Conservation (phyloP, 2,329 filamentous ascomycete genomes). For the Claviceps humidiphila region DNA sequence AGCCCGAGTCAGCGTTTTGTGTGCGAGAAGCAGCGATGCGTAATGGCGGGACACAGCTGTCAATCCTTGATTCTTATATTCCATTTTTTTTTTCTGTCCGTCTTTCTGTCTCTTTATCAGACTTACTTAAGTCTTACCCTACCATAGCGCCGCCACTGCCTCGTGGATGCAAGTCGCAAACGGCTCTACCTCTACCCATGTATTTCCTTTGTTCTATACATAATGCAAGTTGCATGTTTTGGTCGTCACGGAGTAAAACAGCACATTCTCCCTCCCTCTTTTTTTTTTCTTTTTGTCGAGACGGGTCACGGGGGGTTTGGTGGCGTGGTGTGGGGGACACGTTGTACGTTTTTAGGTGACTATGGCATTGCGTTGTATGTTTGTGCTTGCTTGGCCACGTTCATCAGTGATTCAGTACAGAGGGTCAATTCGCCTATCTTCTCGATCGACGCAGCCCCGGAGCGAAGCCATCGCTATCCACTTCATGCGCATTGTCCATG, state of each 20-base stretch:
- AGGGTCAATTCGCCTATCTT: too few species aligned
- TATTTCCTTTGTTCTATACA: not conserved
- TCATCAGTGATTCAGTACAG: too few species aligned
- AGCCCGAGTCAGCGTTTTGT: not conserved
- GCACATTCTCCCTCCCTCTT: not conserved
- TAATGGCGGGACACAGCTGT: not conserved
- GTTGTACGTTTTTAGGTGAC: too few species aligned
- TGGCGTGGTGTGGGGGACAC: too few species aligned
- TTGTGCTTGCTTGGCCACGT: too few species aligned
- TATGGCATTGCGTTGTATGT: too few species aligned
- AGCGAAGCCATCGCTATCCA: too few species aligned
- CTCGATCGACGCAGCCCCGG: too few species aligned
- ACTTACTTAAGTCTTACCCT: too few species aligned
- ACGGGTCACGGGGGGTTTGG: too few species aligned
- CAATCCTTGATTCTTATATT: not conserved
- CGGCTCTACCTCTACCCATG: not conserved
- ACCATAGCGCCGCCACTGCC: not conserved
- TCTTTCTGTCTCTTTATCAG: not conserved
- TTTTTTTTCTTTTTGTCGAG: too few species aligned
- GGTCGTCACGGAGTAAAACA: not conserved
- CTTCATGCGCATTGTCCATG: too few species aligned
- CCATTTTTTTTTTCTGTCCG: not conserved
- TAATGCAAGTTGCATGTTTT: not conserved
- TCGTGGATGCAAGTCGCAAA: not conserved
- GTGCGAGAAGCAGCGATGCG: not conserved